Evolutionary conservation across 2,329 filamentous ascomycete genomes (phyloP), one percentile per base, ranked within the genome.

Genomic region (Volutella citrinella): DNA sequence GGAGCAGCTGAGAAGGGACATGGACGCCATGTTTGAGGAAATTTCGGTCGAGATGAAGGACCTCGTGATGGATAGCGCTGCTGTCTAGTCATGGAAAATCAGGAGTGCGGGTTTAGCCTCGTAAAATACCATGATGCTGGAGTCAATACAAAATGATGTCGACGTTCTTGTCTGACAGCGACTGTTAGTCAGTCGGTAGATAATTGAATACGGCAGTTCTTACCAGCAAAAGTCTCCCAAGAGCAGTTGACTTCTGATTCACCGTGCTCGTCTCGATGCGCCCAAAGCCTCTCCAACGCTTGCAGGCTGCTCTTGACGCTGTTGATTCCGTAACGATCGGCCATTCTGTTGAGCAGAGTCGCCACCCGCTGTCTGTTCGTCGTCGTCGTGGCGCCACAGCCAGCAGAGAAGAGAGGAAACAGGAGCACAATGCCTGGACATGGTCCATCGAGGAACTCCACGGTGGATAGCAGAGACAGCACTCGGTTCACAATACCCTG

Each of bases 41-140:
- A 36, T 36, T 12, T 36, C 34, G 14, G 24, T 27, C 4, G 28
- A 36, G 16, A 36, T 36, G 34, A 36, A 31, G 23, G 26, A 18
- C 13, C 19, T 31, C 7, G 15, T 13, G 15, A 10, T 31, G n/a
- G 14, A 11, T 1, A 6, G 11, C 5, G 8, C 4, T 8, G 6
- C 17, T 2, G 2, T n/a, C 9, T 20, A 25, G 13, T n/a, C n/a
- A n/a, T n/a, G n/a, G n/a, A n/a, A n/a, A n/a, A n/a, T n/a, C n/a
- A n/a, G n/a, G n/a, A n/a, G n/a, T n/a, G n/a, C n/a, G n/a, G n/a
- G n/a, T n/a, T n/a, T n/a, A n/a, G n/a, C n/a, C n/a, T n/a, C n/a
- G n/a, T n/a, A n/a, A n/a, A n/a, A n/a, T n/a, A n/a, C n/a, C n/a
- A n/a, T n/a, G n/a, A n/a, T n/a, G n/a, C n/a, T n/a, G n/a, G n/a